Base-by-base conservation (phyloP, 2,329 filamentous ascomycete species). In the Chaetomiaceae sp. region DNA sequence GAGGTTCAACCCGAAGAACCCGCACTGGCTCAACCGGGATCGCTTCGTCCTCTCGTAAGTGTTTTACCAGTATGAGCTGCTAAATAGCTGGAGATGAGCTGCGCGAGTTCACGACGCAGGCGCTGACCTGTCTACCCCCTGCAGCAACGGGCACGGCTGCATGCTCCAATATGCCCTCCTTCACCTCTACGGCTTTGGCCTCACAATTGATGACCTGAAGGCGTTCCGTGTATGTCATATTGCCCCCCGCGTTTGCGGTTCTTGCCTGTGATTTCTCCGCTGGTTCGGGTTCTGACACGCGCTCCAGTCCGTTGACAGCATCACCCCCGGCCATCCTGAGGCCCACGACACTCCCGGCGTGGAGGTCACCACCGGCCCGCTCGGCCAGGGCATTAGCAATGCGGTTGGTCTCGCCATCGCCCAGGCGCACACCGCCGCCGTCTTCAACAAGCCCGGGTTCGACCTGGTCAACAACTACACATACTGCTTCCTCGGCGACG, bases 1-100 rank as follows among this genome's bases (percentile, higher is more conserved):
- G 88, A 94, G 75, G 69, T 98, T 96, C 81, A 98, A 97, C 84
- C 93, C 93, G 63, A 94, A 96, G 84, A 96, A 95, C 81, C 88
- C 93, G 61, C 78, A 88, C 57, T 98, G 90, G 90, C 65, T 93
- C 62, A 97, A 97, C 82, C 85, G 93, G 65, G 93, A 98, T 74
- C 86, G 93, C 70, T 98, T 98, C 66, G 89, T 98, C 54, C 89
- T 98, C 68, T 98, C 93, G 90, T 96, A 81, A 80, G 90, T 85
- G 22, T 26, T 19, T n/a, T 46, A 19, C 30, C 36, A n/a, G 14
- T 7, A 32, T 3, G 29, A n/a, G 7, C 10, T 14, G 11, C 29
- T 32, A 6, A 15, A 14, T 6, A 32, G 5, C 11, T 14, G 7
- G n/a, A 14, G n/a, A n/a, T n/a, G n/a, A n/a, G n/a, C n/a, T n/a